These are phyloP conservation scores for Dactylis glomerata DNA, from an alignment of 176 grass and related monocot species.

Conservation along the genomic window DNA sequence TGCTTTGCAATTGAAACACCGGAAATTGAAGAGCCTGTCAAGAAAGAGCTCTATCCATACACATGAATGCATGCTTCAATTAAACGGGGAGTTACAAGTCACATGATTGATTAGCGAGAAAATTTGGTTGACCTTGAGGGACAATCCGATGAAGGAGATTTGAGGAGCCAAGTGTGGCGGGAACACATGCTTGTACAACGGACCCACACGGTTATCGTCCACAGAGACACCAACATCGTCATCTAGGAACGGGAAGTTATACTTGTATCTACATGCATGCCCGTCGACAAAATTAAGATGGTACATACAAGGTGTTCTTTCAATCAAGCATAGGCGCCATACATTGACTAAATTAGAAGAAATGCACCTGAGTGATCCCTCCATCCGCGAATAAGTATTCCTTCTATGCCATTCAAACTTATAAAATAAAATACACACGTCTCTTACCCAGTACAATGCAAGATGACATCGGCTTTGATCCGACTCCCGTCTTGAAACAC, in stretches of 20 bases:
- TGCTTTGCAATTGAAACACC: background rate
- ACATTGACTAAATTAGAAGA: background rate
- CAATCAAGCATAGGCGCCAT: background rate
- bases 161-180: slow-evolving; percentile 41
- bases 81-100: background rate
- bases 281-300: background rate
- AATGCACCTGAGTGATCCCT: no score
- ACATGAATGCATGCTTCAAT: background rate
- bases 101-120: background rate
- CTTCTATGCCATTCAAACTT: no score
- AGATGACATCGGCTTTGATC: slow-evolving; percentile 42
- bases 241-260: slow-evolving; percentile 47
- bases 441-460: slow-evolving; percentile 58
- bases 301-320: no score
- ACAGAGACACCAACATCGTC: slow-evolving; percentile 32
- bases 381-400: no score
- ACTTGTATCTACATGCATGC: slow-evolving; percentile 44
- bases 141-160: slow-evolving; percentile 60
- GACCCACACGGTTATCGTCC: slow-evolving; percentile 53
- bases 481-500: slow-evolving; percentile 47
- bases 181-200: slow-evolving; percentile 72
- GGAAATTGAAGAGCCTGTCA: background rate
- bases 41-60: background rate
- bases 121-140: slow-evolving; percentile 30
- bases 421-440: background rate